Evolutionary conservation across 2,329 filamentous ascomycete species (phyloP), one percentile per base, ranked within the genome.

Genomic region (Stemphylium vesicarium): DNA sequence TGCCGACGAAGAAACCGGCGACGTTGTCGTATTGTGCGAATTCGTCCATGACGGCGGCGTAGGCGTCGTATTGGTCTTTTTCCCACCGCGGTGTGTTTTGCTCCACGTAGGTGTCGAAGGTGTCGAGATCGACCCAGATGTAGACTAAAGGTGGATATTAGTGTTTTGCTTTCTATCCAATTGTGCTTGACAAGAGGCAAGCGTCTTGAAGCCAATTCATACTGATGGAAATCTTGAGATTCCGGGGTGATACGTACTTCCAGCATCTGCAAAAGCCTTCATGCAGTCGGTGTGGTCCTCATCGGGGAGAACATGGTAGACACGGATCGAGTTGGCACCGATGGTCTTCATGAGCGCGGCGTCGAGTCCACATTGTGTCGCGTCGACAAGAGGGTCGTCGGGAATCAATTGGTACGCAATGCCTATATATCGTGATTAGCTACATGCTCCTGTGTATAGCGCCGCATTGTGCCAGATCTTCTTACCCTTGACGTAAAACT

Each of bases 401-500:
- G 82, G 79, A n/a, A 80, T 78, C 36, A 87, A 79, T 65, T 85
- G 75, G 66, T 94, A 94, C 47, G 90, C 89, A 68, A 95, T 82
- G 59, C 89, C 90, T 92, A 66, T 11, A 16, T 12, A 6, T 35
- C n/a, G 8, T 11, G 12, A 46, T 70, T 18, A 70, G 59, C 45
- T 13, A 16, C 1, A 4, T 5, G 18, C 4, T 6, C 1, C 1
- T 3, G 36, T 1, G 0, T 15, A 18, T 15, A 15, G 8, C 5
- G 3, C 13, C 13, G 29, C 13, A 5, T 4, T n/a, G 42, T 5
- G 11, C 31, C 8, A 22, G 1, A 16, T 2, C 20, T 44, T 44
- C 57, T 4, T 75, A 90, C 91, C 91, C 79, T 93, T 95, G 75
- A 95, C 84, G 75, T 86, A 95, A 81, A 90, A 96, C 72, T 96